Base-by-base conservation (phyloP, 2,329 filamentous ascomycete genomes). In the Ophiostoma sp. region DNA sequence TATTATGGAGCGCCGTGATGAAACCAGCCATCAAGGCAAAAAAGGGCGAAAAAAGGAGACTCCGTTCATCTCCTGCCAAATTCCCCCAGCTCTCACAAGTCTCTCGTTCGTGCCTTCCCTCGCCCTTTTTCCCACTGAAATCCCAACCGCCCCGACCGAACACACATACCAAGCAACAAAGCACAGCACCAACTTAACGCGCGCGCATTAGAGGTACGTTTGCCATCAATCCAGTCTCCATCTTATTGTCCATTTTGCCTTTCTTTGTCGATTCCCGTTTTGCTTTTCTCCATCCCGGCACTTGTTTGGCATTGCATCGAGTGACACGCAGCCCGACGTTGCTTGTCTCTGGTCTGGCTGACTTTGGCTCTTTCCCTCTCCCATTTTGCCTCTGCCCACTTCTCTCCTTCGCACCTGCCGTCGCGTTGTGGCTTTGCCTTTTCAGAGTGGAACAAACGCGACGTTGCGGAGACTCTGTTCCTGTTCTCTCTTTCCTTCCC, bases 191-290 rank as follows among this genome's bases (percentile, higher is more conserved):
- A 42, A 50, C 48, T 7, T 70, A 52, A 72, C 61, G 71, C 64
- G 64, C 64, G 64, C 66, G 66, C 78, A 79, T 79, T 80, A 39
- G 61, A 81, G 80, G 79, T 81, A 80, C 80, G 79, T 69, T 80
- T 79, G 76, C 25, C 50, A 15, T 25, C 4, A 3, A 7, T n/a
- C 77, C 77, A 74, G 73, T 77, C 78, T 77, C 36, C 36, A 36
- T 31, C 25, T 33, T 15, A 39, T 63, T 64, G 36, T 64, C 25
- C 42, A 33, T 68, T 33, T 33, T 42, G n/a, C 22, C 3, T 45
- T 19, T 4, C 2, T 69, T 69, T 28, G 9, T 48, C 42, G 42
- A 48, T 48, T 48, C 55, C 28, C 59, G 59, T 28, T 66, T 45
- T 50, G 25, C 48, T 50, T 50, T 77, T 75, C 78, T 76, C 77